These are phyloP conservation scores for Xylariaceae sp. DNA, from an alignment of 2,329 filamentous ascomycete species.

Conservation along the genomic window DNA sequence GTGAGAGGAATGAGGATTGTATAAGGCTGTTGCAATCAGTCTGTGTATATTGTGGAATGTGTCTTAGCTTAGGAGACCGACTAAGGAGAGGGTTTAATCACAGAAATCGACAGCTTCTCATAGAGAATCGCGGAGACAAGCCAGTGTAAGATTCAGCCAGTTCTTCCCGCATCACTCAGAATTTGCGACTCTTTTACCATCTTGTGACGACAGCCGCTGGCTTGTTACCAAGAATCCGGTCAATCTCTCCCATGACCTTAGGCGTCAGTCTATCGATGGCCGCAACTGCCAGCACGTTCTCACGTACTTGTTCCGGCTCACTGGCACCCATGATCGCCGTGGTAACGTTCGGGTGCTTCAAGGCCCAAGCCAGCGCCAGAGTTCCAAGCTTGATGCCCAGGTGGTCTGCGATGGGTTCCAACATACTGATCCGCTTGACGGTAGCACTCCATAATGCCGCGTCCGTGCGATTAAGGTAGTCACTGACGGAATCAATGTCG, in stretches of 20 bases:
- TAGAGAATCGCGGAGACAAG: too few relatives aligned
- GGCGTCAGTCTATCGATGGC: constrained; percentile 53
- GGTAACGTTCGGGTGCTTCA: constrained; percentile 58
- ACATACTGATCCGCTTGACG: constrained; percentile 55
- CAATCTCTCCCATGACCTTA: constrained; percentile 56
- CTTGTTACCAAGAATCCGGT: constrained; percentile 55
- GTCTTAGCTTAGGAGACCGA: too few relatives aligned
- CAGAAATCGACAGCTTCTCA: too few relatives aligned
- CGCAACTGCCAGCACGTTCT: constrained; percentile 52
- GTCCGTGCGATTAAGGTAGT: constrained; percentile 39
- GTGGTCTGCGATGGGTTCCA: constrained; percentile 60
- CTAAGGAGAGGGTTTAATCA: too few relatives aligned
- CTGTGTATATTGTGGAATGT: too few relatives aligned
- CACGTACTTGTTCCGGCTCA: constrained; percentile 53
- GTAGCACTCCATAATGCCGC: constrained; percentile 50
- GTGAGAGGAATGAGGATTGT: too few relatives aligned
- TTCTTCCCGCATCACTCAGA: too few relatives aligned
- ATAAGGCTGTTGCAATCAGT: too few relatives aligned
- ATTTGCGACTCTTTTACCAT: too few relatives aligned
- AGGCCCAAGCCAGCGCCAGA: constrained; percentile 58
- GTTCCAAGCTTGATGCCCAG: constrained; percentile 54
- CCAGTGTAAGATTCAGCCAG: too few relatives aligned
- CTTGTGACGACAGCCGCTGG: constrained; percentile 24
- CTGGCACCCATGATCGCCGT: constrained; percentile 59
- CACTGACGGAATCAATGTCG: constrained; percentile 51